phyloP scores from a whole-genome alignment of 495 filamentous ascomycete genomes.

The Rhypophila decipiens region DNA sequence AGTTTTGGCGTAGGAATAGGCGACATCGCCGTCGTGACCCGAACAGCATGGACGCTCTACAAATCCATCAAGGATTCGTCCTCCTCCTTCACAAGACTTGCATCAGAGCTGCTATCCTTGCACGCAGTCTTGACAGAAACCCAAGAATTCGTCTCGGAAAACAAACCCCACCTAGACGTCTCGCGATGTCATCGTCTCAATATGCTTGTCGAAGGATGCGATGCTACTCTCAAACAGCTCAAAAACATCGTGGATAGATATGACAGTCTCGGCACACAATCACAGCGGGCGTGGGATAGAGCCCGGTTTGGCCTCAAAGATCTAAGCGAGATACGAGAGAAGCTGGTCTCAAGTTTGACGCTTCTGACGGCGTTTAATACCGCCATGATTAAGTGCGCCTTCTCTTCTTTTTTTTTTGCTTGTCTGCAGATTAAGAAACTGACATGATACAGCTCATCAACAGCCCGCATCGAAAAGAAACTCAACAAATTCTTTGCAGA shows the following conservation, averaged over 20 bases:
- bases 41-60: conserved; percentile 16
- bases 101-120: conserved; percentile 29
- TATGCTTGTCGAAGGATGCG: conserved; percentile 21
- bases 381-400: conserved; percentile 19
- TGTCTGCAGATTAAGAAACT: neutral
- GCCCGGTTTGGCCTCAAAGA: conserved; percentile 27
- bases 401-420: conserved; percentile 3
- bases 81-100: conserved; percentile 26
- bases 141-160: conserved; percentile 23
- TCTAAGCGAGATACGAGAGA: conserved; percentile 23
- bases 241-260: conserved; percentile 24
- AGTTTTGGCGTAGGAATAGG: neutral
- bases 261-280: conserved; percentile 28
- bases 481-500: conserved; percentile 31
- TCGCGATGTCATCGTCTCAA: conserved; percentile 17
- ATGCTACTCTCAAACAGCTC: conserved; percentile 23
- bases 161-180: conserved; percentile 7
- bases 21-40: neutral
- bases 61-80: conserved; percentile 30
- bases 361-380: conserved; percentile 26
- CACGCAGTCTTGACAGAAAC: conserved; percentile 32
- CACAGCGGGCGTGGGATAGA: conserved; percentile 33
- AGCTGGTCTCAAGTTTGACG: conserved; percentile 22
- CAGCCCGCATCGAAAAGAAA: conserved; percentile 23
- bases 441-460: conserved; percentile 20